Base-by-base conservation (phyloP, 805 yeast genomes). In the Hanseniaspora meyeri region DNA sequence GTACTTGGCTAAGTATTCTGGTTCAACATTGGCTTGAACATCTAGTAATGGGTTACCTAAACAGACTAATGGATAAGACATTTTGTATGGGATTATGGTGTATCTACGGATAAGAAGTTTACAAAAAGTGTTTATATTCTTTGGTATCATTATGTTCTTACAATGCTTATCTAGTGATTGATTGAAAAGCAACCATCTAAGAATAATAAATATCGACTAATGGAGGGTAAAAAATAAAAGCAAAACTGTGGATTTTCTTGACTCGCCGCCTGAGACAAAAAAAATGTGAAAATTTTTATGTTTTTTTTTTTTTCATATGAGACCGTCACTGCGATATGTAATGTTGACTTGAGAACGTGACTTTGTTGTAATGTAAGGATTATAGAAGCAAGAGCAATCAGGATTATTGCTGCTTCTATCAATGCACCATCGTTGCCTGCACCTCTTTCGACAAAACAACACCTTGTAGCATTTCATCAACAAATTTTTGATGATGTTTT, bases 1-100 rank as follows among this genome's bases (percentile, higher is more conserved):
- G 74, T 93, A 91, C 73, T 89, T 90, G 57, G 74, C 79, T 63
- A 93, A 77, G 74, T 81, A 88, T 32, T 74, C 82, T 51, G 77
- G 66, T 27, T 77, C 80, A 62, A 83, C 89, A 60, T 81, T 80
- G 69, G 83, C 87, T 76, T 88, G 96, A 64, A 87, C 73, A 69
- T 89, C 96, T 65, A 90, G 77, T 62, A 90, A 77, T 47, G 96
- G 97, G 77, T 90, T 90, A 66, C 97, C 96, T 69, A 90, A 80
- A 72, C 91, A 85, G 62, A 89, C 84, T 62, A 88, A 75, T 59
- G 55, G 55, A 19, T 39, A 51, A 20, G 55, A 51, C 49, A 51
- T 43, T 31, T 37, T 48, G n/a, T 17, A 81, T 34, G 27, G 46
- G 31, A 16, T 27, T 8, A 11, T 24, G n/a, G 10, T 34, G 47